phyloP scores from a whole-genome alignment of 306 rosid genomes.

The Crotalaria pallida region DNA sequence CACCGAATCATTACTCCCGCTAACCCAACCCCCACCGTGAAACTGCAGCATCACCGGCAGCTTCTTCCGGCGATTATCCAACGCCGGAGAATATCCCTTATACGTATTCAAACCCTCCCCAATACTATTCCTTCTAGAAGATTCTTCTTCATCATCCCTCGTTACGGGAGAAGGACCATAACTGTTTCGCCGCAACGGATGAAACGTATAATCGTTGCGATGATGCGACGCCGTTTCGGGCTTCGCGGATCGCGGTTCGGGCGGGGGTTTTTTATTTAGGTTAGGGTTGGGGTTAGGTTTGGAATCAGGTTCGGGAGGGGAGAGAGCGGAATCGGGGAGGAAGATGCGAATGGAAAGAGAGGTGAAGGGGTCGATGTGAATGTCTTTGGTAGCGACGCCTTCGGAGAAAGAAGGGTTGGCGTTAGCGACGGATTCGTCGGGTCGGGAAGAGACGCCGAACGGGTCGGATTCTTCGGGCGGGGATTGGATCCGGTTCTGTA shows the following conservation, averaged over 20 bases:
- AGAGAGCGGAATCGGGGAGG: slow-evolving; percentile 85
- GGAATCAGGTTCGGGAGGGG: slow-evolving; percentile 49
- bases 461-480: slow-evolving; percentile 45
- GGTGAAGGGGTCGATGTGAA: slow-evolving; percentile 75
- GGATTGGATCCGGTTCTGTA: slow-evolving; percentile 78
- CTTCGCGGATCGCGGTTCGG: slow-evolving; percentile 16
- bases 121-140: slow-evolving; percentile 41
- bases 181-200: slow-evolving; percentile 46
- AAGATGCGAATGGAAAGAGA: slow-evolving; percentile 82
- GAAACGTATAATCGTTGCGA: background rate
- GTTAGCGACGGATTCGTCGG: slow-evolving; percentile 68
- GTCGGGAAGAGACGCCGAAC: slow-evolving; percentile 81
- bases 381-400: slow-evolving; percentile 92
- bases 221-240: background rate
- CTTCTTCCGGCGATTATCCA: slow-evolving; percentile 34
- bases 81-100: slow-evolving; percentile 62
- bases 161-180: slow-evolving; percentile 34
- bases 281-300: slow-evolving; percentile 7
- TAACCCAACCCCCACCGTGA: slow-evolving; percentile 99
- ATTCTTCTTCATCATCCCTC: slow-evolving; percentile 22
- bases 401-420: slow-evolving; percentile 72
- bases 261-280: slow-evolving; percentile 20
- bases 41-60: slow-evolving; percentile 84
- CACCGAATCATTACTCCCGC: slow-evolving; percentile 80
- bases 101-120: slow-evolving; percentile 58